Base-by-base conservation (phyloP, 2,329 filamentous ascomycete genomes). In the Pestalotiopsis sp. region DNA sequence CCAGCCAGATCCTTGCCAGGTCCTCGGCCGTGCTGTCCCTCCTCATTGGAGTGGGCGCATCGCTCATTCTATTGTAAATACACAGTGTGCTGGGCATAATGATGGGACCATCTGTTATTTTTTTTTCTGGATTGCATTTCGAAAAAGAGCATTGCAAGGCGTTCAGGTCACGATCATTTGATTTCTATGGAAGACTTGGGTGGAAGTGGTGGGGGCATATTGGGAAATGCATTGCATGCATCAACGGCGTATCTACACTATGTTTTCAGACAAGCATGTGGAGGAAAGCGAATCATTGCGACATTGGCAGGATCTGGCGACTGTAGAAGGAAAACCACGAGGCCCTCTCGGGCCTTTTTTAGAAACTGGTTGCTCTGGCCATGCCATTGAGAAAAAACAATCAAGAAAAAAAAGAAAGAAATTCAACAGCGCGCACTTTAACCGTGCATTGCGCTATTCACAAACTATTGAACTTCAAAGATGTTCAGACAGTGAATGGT, bases 131-230 rank as follows among this genome's bases (percentile, higher is more conserved):
- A 13, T 36, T 38, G 60, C 25, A 38, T 63, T 63, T 59, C 23
- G 31, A 36, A 36, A 23, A 49, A 23, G 2, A 64, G 64, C 64
- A 66, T 66, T 66, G 64, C 64, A 56, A 31, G 64, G 64, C 64
- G 64, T 66, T 66, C 20, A 52, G 61, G 61, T 64, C 17, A 64
- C 38, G 61, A 49, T 64, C 23, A 27, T 11, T 25, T 58, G 14
- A 64, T 23, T 52, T 39, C 31, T 36, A 36, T 36, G 31, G 31
- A 9, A 36, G 31, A 36, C 31, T 36, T 9, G 7, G 31, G 31
- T 36, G 31, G 31, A 36, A 36, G 31, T 27, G 23, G 17, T 17
- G 45, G 4, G 41, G 56, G 23, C 17, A 36, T 27, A 39, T 56
- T 14, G 45, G 49, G 61, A 5, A n/a, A 64, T 14, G 38, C n/a